Base-by-base conservation (phyloP, 2,329 filamentous ascomycete species). In the Ascosphaera acerosa region DNA sequence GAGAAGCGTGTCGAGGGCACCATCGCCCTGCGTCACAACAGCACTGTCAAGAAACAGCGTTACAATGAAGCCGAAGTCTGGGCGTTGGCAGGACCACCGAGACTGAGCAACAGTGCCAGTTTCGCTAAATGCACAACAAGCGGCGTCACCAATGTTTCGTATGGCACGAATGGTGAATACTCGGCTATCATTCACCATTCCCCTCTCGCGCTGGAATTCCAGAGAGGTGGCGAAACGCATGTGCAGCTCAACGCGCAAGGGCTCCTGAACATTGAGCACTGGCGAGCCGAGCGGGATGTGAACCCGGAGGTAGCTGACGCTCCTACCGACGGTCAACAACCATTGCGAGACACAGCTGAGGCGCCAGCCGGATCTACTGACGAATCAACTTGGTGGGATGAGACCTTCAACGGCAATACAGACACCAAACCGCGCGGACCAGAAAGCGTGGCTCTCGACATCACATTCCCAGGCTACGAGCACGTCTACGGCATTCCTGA, bases 341-440 rank as follows among this genome's bases (percentile, higher is more conserved):
- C 29, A 4, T n/a, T 15, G 7, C 14, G 18, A 22, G 41, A 44
- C 20, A 23, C 20, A 12, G 20, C 9, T 9, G 12, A 23, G 9
- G 9, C 20, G 9, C 46, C 50, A 18, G 45, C 49, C 20, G 44
- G 54, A 7, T 61, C 59, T 10, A 67, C 75, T 38, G 76, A 87
- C 40, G 76, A 92, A 47, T 76, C 72, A 53, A 92, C 82, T 3
- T 92, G 81, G 80, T 97, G 87, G 87, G 87, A 97, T 4, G 87
- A 97, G 57, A 68, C 65, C 0, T 97, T 97, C 50, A 84, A 84
- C 39, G 82, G 84, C 37, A 90, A 87, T 49, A 94, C 82, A 0
- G 87, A 97, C 51, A 68, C 73, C 4, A 97, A 97, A 54, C 84
- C 87, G n/a, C 70, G 71, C 44, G 87, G 87, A 1, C 87, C 87